These are phyloP conservation scores for Globisporangium rhizosaccharum DNA, from an alignment of 352 stramenopile species.

Conservation along the genomic window DNA sequence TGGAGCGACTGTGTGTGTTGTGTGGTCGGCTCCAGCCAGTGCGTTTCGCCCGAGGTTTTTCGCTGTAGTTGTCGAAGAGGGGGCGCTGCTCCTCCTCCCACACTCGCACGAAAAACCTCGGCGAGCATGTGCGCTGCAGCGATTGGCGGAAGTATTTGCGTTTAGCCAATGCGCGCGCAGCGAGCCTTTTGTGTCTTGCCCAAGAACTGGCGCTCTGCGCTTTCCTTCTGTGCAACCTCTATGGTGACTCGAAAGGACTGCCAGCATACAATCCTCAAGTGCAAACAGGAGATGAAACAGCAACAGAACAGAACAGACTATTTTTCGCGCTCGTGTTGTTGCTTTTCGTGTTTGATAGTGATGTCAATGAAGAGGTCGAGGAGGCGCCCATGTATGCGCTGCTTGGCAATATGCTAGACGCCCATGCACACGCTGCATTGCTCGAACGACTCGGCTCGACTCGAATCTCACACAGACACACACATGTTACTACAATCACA, in stretches of 20 bases:
- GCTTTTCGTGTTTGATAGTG: too few relatives aligned
- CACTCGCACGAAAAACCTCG: conserved; percentile 23
- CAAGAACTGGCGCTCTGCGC: conserved; percentile 30
- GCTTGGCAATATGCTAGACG: too few relatives aligned
- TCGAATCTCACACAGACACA: too few relatives aligned
- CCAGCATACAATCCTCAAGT: too few relatives aligned
- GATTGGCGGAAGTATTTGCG: conserved; percentile 24
- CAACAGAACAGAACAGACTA: too few relatives aligned
- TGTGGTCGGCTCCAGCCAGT: neutral
- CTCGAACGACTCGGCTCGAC: too few relatives aligned
- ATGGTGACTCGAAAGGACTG: too few relatives aligned
- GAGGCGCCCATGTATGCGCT: too few relatives aligned
- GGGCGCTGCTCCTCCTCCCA: conserved; percentile 5
- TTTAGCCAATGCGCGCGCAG: conserved; percentile 29
- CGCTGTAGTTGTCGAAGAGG: conserved; percentile 5
- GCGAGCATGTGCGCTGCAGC: neutral
- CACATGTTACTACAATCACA: neutral
- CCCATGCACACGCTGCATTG: too few relatives aligned
- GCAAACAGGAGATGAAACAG: neutral
- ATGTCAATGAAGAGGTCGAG: too few relatives aligned
- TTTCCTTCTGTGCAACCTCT: too few relatives aligned
- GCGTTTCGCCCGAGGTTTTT: conserved; percentile 9
- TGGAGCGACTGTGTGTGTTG: neutral
- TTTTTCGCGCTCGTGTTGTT: too few relatives aligned
- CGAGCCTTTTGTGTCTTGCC: conserved; percentile 17